Base-by-base conservation (phyloP, 257 asterid species). In the Solanum virginianum region DNA sequence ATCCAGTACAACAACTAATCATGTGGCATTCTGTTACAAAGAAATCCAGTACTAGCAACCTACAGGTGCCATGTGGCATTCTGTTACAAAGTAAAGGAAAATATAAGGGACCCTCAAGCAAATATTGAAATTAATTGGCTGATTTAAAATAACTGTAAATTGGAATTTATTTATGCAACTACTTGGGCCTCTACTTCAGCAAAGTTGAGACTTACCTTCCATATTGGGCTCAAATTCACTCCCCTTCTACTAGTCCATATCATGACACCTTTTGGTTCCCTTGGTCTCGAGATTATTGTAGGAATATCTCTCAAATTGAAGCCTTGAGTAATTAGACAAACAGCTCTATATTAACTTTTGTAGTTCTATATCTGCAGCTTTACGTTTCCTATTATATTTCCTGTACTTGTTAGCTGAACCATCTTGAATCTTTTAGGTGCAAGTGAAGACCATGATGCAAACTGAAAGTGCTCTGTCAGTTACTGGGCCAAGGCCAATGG, bases 381-480 rank as follows among this genome's bases (percentile, higher is more conserved):
- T 75, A 75, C 51, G 62, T 47, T 74, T 47, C 24, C 80, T 71
- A 11, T 72, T 43, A 49, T 72, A 1, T 51, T 77, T 75, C 22
- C 49, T 24, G 62, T 53, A 51, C 24, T 77, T 29, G 63, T 77
- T 77, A 77, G 63, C 62, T 77, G 59, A 74, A n/a, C 54, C 22
- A 20, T 74, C 39, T 74, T 11, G 59, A 74, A 74, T 47, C 13
- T n/a, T 6, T 45, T 53, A 24, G 82, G 82, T 77, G 82, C 62
- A 77, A 24, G 60, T 8, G 45, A 15, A 77, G 60, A 53, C 45
- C 62, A 91, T 59, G 75, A 97, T 97, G 98, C 97, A 97, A 89
- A 90, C 91, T 24, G 98, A 95, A 92, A 92, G 91, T 89, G 97
- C 98, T 87, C 85, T 97, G 71, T 96, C 99, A 45, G 94, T 95